Conservation (phyloP, 805 yeast species). For the Candida arabinofermentans region DNA sequence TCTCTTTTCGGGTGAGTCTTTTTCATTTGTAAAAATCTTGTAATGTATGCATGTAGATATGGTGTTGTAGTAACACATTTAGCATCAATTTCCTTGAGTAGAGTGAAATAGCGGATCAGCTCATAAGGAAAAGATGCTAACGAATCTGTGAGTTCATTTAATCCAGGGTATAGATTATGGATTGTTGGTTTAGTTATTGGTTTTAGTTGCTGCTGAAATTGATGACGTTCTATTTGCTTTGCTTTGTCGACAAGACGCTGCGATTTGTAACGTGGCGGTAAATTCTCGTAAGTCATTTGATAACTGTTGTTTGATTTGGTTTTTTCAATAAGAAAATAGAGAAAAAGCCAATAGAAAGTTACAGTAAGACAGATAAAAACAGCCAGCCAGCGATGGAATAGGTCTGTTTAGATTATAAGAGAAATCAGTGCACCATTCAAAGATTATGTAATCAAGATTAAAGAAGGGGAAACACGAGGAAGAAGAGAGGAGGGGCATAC, state of each 20-base stretch:
- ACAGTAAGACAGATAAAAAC: too few relatives aligned
- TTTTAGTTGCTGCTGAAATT: slow-evolving; percentile 3
- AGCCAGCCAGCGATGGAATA: too few relatives aligned
- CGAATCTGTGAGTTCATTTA: slow-evolving; percentile 88
- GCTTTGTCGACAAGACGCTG: slow-evolving; percentile 25
- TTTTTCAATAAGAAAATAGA: too few relatives aligned
- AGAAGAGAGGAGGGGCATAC: too few relatives aligned
- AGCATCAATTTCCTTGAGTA: slow-evolving; percentile 91
- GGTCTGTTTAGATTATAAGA: too few relatives aligned
- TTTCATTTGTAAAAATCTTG: slow-evolving; percentile 39
- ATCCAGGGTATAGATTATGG: slow-evolving; percentile 65
- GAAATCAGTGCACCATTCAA: too few relatives aligned
- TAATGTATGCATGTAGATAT: slow-evolving; percentile 51
- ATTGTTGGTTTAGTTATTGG: slow-evolving; percentile 21
- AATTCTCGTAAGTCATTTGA: slow-evolving; percentile 15
- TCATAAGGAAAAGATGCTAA: slow-evolving; percentile 87
- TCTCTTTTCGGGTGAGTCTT: slow-evolving; percentile 36
- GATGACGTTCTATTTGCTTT: slow-evolving; percentile 1
- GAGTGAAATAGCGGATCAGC: slow-evolving; percentile 77
- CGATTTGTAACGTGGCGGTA: slow-evolving; percentile 27
- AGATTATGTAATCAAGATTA: too few relatives aligned
- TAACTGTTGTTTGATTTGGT: too few relatives aligned
- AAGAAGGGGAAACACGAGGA: too few relatives aligned
- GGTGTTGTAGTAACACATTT: slow-evolving; percentile 80
- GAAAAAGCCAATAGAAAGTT: too few relatives aligned